A percentile compares a stretch with the other conserved stretches of the same genome.
Evolutionary conservation across 192 early-diverging fungal species (phyloP).

Genomic region (Mortierella antarctica): DNA sequence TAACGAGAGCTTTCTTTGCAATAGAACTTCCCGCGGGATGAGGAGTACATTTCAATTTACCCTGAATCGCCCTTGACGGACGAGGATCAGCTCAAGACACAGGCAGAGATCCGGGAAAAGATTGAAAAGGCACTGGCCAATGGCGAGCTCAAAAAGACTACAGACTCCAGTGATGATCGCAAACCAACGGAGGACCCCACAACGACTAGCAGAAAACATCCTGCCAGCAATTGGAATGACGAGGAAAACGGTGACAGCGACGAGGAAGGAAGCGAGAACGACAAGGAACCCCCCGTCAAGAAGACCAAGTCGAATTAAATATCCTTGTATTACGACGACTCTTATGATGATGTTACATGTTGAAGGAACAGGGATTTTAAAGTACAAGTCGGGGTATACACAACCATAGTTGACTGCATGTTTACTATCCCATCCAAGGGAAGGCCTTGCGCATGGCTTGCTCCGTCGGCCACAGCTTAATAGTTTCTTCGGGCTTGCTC

Average conservation of each 20-base stretch:
- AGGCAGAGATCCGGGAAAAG: constrained; percentile 30
- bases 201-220: constrained; percentile 21
- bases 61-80: constrained; percentile 24
- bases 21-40: constrained; percentile 33
- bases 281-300: not conserved
- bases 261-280: constrained; percentile 5
- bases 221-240: constrained; percentile 43
- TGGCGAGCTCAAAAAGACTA: constrained; percentile 27
- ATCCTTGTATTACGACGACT: not conserved
- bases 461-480: constrained; percentile 52
- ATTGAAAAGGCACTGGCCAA: constrained; percentile 23
- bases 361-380: not conserved
- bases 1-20: not conserved
- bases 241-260: not conserved
- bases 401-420: not conserved
- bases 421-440: constrained; percentile 36
- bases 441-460: constrained; percentile 34
- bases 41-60: constrained; percentile 43
- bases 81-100: constrained; percentile 18
- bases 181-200: not conserved
- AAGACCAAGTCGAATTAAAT: constrained; percentile 10
- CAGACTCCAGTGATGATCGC: not conserved
- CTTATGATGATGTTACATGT: constrained; percentile 1
- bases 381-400: not conserved
- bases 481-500: constrained; percentile 23